Conservation (phyloP, 352 stramenopile genomes). For the Phytopythium aichiense region DNA sequence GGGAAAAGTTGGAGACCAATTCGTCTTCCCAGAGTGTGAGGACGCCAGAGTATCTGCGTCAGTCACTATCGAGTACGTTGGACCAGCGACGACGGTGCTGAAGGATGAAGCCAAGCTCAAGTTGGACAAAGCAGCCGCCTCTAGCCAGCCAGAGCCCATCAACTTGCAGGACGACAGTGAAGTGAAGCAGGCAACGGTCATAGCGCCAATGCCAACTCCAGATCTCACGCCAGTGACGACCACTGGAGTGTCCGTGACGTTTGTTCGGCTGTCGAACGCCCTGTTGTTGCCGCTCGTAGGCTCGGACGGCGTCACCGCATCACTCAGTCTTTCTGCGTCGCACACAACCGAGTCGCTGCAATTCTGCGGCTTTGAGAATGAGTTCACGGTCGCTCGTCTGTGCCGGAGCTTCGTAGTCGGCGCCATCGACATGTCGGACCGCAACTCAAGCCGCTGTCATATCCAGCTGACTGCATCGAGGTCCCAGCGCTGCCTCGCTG, state of each 20-base stretch:
- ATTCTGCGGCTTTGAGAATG: slow-evolving; percentile 6
- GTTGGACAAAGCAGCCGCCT: neutral
- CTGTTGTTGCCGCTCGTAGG: neutral
- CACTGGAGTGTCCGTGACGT: neutral
- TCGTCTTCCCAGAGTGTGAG: slow-evolving; percentile 35
- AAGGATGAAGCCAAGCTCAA: neutral
- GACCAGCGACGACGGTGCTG: neutral
- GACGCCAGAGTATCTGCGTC: slow-evolving; percentile 29
- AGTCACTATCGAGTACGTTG: slow-evolving; percentile 25
- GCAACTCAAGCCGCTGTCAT: neutral
- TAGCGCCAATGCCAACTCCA: too few relatives aligned
- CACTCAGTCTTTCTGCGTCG: neutral
- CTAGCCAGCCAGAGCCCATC: neutral
- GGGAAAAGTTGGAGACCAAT: slow-evolving; percentile 27
- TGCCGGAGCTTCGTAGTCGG: neutral
- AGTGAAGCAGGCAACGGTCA: neutral
- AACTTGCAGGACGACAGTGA: neutral
- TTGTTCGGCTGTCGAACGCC: neutral
- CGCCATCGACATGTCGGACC: neutral
- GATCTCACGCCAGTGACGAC: neutral
- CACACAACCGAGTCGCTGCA: neutral
- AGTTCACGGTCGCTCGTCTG: neutral
- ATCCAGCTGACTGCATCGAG: neutral
- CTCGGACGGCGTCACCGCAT: neutral
- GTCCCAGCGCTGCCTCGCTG: neutral